These are phyloP conservation scores for Pichia sp. DNA, from an alignment of 1,139 yeast species.

Conservation along the genomic window DNA sequence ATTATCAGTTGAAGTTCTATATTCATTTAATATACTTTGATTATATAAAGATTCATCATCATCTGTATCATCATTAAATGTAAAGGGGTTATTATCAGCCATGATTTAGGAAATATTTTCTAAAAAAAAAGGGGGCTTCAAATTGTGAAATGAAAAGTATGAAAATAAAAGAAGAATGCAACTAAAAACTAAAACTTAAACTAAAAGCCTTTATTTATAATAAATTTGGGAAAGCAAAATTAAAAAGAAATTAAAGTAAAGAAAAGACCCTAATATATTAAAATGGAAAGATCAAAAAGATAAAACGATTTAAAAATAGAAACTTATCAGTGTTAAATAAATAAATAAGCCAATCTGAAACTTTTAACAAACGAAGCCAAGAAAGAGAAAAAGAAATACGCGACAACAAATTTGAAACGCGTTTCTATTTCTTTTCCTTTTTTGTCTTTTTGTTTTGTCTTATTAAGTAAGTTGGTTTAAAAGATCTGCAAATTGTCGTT, in stretches of 20 bases:
- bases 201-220: too few species aligned
- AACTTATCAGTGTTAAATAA: too few species aligned
- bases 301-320: too few species aligned
- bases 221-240: too few species aligned
- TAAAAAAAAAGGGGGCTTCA: not conserved
- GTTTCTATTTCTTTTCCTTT: not conserved
- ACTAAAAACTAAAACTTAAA: not conserved
- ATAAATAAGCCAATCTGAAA: too few species aligned
- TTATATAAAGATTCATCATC: constrained; percentile 5
- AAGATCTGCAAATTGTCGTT: not conserved
- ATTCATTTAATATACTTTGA: not conserved
- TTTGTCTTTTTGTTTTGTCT: not conserved
- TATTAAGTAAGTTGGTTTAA: not conserved
- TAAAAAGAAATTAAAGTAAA: too few species aligned
- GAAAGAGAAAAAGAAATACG: too few species aligned
- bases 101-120: not conserved
- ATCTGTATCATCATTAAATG: constrained; percentile 9
- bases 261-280: too few species aligned
- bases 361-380: too few species aligned
- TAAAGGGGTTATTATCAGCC: constrained; percentile 5
- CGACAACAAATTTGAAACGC: not conserved
- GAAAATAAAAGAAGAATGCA: not conserved
- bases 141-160: not conserved
- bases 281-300: too few species aligned
- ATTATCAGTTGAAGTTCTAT: not conserved